Percentiles rank a stretch among this genome's conserved stretches.
These are phyloP conservation scores for Curvularia sp. DNA, from an alignment of 2,329 filamentous ascomycete species.

Conservation along the genomic window DNA sequence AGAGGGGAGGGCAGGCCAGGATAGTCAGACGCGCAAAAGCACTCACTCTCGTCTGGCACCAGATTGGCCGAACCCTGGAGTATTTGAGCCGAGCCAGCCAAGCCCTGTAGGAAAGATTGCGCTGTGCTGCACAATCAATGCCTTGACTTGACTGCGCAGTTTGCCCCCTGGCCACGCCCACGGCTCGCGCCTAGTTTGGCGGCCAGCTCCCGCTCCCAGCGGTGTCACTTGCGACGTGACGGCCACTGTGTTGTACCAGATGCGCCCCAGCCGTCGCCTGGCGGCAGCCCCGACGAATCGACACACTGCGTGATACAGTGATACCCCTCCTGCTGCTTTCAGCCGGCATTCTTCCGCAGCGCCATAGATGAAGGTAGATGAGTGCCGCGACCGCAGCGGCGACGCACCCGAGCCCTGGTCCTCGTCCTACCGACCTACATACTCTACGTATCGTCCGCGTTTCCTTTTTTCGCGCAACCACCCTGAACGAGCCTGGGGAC, in stretches of 20 bases:
- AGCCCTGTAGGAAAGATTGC: conserved; percentile 30
- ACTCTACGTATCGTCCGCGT: too few species aligned
- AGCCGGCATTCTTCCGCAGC: conserved; percentile 40
- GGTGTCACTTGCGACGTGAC: background rate
- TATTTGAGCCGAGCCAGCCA: conserved; percentile 27
- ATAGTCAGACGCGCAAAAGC: conserved; percentile 19
- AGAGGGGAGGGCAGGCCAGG: conserved; percentile 16
- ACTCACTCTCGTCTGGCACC: conserved; percentile 27
- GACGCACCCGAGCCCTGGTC: conserved; percentile 6
- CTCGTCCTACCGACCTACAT: conserved; percentile 29
- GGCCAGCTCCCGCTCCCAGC: background rate
- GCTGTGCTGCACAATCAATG: background rate
- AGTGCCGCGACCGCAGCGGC: conserved; percentile 13
- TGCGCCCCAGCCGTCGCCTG: background rate
- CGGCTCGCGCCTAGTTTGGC: background rate
- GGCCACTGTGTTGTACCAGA: background rate
- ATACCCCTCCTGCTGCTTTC: conserved; percentile 30
- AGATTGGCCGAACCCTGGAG: conserved; percentile 35
- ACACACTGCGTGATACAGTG: conserved; percentile 2
- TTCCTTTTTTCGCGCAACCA: background rate
- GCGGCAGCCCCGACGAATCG: conserved; percentile 7
- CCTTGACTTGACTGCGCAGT: background rate
- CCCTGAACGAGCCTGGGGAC: background rate
- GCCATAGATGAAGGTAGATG: conserved; percentile 31
- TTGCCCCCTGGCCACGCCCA: conserved; percentile 21